Evolutionary conservation across 352 stramenopile genomes (phyloP), one percentile per base, ranked within the genome.

Genomic region (Globisporangium cystogenes): DNA sequence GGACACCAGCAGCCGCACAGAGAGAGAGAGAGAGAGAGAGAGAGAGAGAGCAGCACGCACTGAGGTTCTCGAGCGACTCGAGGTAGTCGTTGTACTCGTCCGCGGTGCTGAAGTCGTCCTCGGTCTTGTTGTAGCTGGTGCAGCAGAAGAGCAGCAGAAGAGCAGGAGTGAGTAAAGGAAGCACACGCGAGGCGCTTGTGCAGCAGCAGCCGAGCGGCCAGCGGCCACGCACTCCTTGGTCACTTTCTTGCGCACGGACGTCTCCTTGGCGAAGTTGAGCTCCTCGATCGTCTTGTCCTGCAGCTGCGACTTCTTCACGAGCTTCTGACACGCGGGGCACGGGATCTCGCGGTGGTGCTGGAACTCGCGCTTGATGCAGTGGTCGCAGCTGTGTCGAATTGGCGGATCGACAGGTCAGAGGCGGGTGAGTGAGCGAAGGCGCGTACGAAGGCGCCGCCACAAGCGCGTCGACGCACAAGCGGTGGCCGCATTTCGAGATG

Each of bases 241-340:
- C 39, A 94, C 82, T 76, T 92, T 92, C 69, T 91, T 91, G 60
- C 84, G 82, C 55, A 94, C 66, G 16, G 79, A 88, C 53, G 80
- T 90, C 61, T 94, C 84, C 65, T 93, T 94, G 62, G 73, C 69
- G 54, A 83, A 94, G 55, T 93, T 90, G 63, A 92, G 78, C 68
- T 94, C 84, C 55, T 94, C 82, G 50, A 92, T 91, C 2, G 82
- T 94, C 61, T 93, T 94, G 60, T 94, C 82, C 66, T 92, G 82
- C 24, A 94, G 68, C 64, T 92, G 82, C 52, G 80, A 90, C 73
- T 94, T 94, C 63, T 94, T 94, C n/a, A 94, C 73, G 10, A 74
- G 70, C 61, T 93, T 93, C 47, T 86, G 66, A 52, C 84, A 95
- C 18, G 74, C 74, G 6, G 80, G 74, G 49, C 82, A 95, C 54